Percentiles rank a stretch among this genome's conserved stretches.
Evolutionary conservation across 345 rosid genomes (phyloP).

Genomic region (Populus nigra): DNA sequence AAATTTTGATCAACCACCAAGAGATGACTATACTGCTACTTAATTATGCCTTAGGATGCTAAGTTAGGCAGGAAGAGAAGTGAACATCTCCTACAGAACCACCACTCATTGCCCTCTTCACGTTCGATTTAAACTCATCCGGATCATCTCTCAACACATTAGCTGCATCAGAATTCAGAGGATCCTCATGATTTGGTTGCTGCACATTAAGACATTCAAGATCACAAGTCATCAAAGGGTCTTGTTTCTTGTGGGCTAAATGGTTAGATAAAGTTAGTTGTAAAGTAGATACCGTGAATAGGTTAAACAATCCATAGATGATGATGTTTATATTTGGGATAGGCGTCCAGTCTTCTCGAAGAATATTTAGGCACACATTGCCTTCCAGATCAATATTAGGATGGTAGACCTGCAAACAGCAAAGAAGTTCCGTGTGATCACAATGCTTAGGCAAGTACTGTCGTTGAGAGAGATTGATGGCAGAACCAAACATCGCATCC

Average conservation of each 20-base stretch:
- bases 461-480: neutral
- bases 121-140: neutral
- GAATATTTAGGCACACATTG: neutral
- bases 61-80: neutral
- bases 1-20: neutral
- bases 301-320: neutral
- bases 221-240: neutral
- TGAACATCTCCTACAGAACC: neutral
- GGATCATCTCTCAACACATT: neutral
- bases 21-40: neutral
- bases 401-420: neutral
- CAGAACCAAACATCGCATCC: neutral
- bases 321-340: neutral
- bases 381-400: neutral
- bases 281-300: neutral
- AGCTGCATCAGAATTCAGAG: neutral
- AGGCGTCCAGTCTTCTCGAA: constrained; percentile 1
- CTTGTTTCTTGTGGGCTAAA: neutral
- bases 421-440: neutral
- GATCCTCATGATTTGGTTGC: constrained; percentile 4
- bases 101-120: neutral
- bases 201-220: neutral
- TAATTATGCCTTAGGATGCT: neutral
- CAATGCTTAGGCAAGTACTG: neutral
- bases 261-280: neutral